Percentiles rank a stretch among this genome's conserved stretches.
These are phyloP conservation scores for Adenanthera pavonina DNA, from an alignment of 306 rosid species.

Conservation along the genomic window DNA sequence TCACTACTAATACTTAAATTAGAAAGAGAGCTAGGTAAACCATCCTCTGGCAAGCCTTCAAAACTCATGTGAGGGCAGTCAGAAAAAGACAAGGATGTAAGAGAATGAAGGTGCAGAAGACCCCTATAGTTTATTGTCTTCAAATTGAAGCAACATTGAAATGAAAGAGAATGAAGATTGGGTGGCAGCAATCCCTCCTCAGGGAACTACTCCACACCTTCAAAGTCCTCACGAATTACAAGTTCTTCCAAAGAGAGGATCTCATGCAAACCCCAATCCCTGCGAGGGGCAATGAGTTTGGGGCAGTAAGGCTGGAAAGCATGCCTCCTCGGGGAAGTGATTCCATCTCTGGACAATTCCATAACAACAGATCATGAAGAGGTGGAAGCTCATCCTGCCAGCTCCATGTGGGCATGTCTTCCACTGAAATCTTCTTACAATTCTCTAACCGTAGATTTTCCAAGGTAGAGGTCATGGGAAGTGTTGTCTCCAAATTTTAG, in stretches of 20 bases:
- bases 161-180: neutral
- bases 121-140: neutral
- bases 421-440: no score
- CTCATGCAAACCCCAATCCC: slow-evolving; percentile 38
- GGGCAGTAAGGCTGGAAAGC: neutral
- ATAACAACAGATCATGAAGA: no score
- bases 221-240: neutral
- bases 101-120: neutral
- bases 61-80: neutral
- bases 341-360: no score
- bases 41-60: neutral
- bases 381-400: no score
- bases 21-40: neutral
- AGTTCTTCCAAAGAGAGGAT: slow-evolving; percentile 19
- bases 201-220: neutral
- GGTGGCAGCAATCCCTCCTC: neutral
- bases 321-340: no score
- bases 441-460: no score
- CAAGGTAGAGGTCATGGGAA: no score
- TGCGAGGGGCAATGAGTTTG: slow-evolving; percentile 13
- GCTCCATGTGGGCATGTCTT: no score
- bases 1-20: neutral
- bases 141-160: neutral
- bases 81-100: neutral
- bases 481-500: no score